Base-by-base conservation (phyloP, 1,284 basidiomycete genomes). In the Rhodotorula sp. region DNA sequence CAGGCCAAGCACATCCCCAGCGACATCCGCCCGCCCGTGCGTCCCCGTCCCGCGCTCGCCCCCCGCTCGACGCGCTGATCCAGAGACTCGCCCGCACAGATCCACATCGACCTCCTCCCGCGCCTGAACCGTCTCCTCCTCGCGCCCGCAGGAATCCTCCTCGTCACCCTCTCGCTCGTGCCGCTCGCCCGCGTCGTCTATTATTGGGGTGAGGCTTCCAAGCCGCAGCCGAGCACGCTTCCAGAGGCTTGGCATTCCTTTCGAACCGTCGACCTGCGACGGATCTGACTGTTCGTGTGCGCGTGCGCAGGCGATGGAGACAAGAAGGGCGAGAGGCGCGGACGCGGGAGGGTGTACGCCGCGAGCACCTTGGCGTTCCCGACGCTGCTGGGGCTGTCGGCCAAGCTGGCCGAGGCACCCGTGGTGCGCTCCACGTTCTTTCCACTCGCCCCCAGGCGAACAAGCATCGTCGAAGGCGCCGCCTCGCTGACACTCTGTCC, bases 51-150 rank as follows among this genome's bases (percentile, higher is more conserved):
- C n/a, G n/a, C n/a, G n/a, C n/a, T n/a, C n/a, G n/a, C n/a, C n/a
- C n/a, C n/a, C n/a, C n/a, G n/a, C n/a, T n/a, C n/a, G n/a, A n/a
- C n/a, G n/a, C n/a, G 10, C 56, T 46, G 40, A 46, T 31, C 24
- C 40, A 10, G 22, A 8, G 15, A 6, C 20, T 4, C 34, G 13
- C 24, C 26, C 2, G 18, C 34, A 34, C 68, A 76, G 75, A 76
- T 76, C 50, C 69, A 75, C 57, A 75, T 75, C 59, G 63, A 75
- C 60, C 52, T 77, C 46, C 65, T 77, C 2, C 75, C 75, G 0
- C 44, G 40, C 2, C 24, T 65, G 6, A 73, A 77, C 67, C 30
- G 46, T 2, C 34, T 68, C 31, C 48, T 75, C 4, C 62, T 75
- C 18, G 69, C 69, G 1, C 68, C 70, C 0, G 40, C 62, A 16